Percentiles rank a stretch among this genome's conserved stretches.
Evolutionary conservation across 2,329 filamentous ascomycete genomes (phyloP).

Genomic region (Sphaerulina populicola): DNA sequence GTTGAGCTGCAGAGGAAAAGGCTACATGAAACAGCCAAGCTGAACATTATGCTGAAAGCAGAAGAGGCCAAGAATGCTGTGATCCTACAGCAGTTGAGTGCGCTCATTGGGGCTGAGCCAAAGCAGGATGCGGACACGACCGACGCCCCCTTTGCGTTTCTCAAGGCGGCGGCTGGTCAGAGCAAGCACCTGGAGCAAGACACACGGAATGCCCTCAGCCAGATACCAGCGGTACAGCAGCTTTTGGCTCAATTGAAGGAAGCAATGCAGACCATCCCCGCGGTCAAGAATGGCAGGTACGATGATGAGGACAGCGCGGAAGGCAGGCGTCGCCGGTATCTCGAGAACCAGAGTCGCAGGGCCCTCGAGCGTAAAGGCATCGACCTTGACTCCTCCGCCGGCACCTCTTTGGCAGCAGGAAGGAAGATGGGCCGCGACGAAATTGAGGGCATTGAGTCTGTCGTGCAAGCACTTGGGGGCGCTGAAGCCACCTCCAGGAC

Average conservation of each 20-base stretch:
- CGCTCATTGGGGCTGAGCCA: constrained; percentile 41
- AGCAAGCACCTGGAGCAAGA: constrained; percentile 57
- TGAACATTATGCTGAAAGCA: constrained; percentile 60
- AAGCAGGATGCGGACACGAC: constrained; percentile 9
- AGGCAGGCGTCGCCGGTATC: constrained; percentile 67
- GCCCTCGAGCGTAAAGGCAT: constrained; percentile 68
- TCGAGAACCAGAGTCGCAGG: constrained; percentile 68
- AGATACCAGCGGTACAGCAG: constrained; percentile 68
- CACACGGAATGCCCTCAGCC: constrained; percentile 69
- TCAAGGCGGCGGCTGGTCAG: constrained; percentile 41
- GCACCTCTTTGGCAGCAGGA: constrained; percentile 18
- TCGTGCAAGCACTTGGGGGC: constrained; percentile 31
- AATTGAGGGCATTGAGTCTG: constrained; percentile 33
- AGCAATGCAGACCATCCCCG: constrained; percentile 24
- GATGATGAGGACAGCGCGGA: constrained; percentile 43
- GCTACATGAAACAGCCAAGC: constrained; percentile 67
- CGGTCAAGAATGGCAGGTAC: constrained; percentile 29
- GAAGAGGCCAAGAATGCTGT: constrained; percentile 66
- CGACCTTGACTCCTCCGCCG: constrained; percentile 40
- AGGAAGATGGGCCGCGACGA: constrained; percentile 31
- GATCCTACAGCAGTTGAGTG: constrained; percentile 57
- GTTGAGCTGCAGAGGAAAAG: constrained; percentile 65
- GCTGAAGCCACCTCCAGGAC: constrained; percentile 11
- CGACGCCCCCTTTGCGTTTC: constrained; percentile 46
- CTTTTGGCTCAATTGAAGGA: constrained; percentile 54